These are phyloP conservation scores for Carex arenaria DNA, from an alignment of 202 grass and related monocot species.

Conservation along the genomic window DNA sequence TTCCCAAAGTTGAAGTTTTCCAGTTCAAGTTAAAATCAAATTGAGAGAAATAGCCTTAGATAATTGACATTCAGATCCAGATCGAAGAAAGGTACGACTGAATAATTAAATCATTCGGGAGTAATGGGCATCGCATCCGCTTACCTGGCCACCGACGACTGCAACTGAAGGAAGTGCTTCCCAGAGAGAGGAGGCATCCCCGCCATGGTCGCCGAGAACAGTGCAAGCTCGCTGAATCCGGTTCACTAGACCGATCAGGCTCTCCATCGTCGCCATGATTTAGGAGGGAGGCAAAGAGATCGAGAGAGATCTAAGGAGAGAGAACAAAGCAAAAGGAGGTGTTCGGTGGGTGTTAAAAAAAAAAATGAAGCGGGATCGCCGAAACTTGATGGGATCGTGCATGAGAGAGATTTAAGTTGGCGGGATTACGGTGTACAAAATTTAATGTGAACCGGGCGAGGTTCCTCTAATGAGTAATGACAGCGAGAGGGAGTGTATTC, in stretches of 20 bases:
- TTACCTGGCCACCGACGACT: constrained; percentile 98
- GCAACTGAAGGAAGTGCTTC: constrained; percentile 97
- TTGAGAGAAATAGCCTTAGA: too few species aligned
- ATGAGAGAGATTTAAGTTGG: constrained; percentile 14
- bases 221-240: constrained; percentile 98
- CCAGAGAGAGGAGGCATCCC: constrained; percentile 73
- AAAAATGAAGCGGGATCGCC: constrained; percentile 27
- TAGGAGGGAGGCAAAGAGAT: constrained; percentile 17
- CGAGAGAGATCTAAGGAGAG: not conserved
- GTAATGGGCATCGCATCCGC: not conserved
- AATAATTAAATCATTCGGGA: not conserved
- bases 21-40: too few species aligned
- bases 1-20: not conserved
- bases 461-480: not conserved
- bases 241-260: constrained; percentile 96
- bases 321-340: constrained; percentile 14
- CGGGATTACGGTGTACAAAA: not conserved
- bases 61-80: not conserved
- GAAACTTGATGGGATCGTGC: not conserved
- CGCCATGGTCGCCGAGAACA: constrained; percentile 83
- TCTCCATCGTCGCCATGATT: constrained; percentile 95
- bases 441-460: constrained; percentile 16
- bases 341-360: constrained; percentile 7
- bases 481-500: not conserved
- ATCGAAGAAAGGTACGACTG: constrained; percentile 15